phyloP scores from a whole-genome alignment of 2,329 filamentous ascomycete species.

The Nothophaeocryptopus gaeumannii region DNA sequence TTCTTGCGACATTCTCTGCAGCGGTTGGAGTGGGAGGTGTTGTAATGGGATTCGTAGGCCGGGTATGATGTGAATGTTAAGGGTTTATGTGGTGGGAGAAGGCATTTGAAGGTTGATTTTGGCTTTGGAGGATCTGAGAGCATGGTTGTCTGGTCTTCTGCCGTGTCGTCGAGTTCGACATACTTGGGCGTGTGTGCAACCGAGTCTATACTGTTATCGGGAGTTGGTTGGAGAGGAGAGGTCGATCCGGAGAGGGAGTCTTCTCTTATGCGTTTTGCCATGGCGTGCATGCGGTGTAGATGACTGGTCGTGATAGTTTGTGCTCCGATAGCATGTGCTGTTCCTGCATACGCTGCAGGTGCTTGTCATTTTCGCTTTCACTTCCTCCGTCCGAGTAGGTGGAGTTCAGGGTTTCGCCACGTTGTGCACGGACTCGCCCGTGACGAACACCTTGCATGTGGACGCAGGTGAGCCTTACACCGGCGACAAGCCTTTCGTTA shows the following conservation, averaged over 20 bases:
- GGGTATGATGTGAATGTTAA: constrained; percentile 70
- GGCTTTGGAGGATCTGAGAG: background rate
- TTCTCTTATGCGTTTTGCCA: constrained; percentile 14
- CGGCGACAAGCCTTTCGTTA: too few relatives aligned
- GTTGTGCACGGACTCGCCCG: too few relatives aligned
- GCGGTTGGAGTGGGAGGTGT: constrained; percentile 74
- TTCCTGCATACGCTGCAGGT: constrained; percentile 1
- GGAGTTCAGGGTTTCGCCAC: too few relatives aligned
- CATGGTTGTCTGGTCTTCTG: constrained; percentile 29
- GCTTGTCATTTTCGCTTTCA: too few relatives aligned
- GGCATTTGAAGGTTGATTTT: constrained; percentile 67
- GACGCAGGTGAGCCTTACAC: too few relatives aligned
- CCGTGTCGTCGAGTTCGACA: constrained; percentile 53
- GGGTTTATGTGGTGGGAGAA: constrained; percentile 73
- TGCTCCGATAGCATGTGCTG: background rate
- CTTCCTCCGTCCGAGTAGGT: too few relatives aligned
- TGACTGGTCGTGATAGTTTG: background rate
- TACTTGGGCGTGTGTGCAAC: constrained; percentile 40
- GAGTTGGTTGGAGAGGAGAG: constrained; percentile 19
- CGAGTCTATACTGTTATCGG: constrained; percentile 3
- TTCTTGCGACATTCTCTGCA: constrained; percentile 83
- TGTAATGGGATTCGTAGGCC: constrained; percentile 86
- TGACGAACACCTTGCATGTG: too few relatives aligned
- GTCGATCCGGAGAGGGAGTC: constrained; percentile 42
- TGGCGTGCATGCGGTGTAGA: constrained; percentile 3